These are phyloP conservation scores for Lenwebbia sp. DNA, from an alignment of 345 rosid genomes.

Conservation along the genomic window DNA sequence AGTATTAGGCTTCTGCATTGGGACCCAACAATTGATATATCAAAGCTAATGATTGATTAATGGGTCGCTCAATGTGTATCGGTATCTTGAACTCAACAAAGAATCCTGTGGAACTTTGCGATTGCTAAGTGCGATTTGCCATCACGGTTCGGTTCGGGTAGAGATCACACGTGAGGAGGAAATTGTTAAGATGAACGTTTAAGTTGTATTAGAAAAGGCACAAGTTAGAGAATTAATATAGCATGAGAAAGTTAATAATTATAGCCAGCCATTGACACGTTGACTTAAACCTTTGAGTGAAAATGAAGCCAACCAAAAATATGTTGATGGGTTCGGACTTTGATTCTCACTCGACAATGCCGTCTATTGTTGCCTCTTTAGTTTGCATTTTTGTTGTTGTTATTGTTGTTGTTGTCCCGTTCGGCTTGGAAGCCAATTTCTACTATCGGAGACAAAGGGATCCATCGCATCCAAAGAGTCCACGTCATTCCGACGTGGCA, in stretches of 20 bases:
- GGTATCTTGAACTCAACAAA: accelerated
- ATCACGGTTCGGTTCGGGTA: accelerated
- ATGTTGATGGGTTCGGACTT: accelerated
- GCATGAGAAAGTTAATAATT: not conserved
- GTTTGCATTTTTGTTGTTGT: too few species aligned
- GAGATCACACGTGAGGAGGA: accelerated
- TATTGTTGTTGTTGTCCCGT: too few species aligned
- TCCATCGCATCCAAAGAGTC: not conserved
- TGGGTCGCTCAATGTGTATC: accelerated
- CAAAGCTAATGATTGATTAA: not conserved
- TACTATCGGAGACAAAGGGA: not conserved
- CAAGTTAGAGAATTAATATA: not conserved
- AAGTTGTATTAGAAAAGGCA: accelerated
- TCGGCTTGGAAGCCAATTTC: not conserved
- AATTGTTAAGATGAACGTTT: accelerated
- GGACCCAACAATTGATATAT: not conserved
- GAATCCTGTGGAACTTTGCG: not conserved
- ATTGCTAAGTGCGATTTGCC: not conserved
- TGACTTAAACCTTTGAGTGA: not conserved
- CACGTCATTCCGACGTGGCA: not conserved
- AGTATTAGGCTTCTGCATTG: not conserved
- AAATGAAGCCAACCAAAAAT: accelerated
- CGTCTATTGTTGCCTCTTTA: too few species aligned
- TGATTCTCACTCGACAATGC: too few species aligned
- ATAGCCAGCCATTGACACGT: accelerated